phyloP scores from a whole-genome alignment of 768 basidiomycete genomes.

The Suillus plorans region DNA sequence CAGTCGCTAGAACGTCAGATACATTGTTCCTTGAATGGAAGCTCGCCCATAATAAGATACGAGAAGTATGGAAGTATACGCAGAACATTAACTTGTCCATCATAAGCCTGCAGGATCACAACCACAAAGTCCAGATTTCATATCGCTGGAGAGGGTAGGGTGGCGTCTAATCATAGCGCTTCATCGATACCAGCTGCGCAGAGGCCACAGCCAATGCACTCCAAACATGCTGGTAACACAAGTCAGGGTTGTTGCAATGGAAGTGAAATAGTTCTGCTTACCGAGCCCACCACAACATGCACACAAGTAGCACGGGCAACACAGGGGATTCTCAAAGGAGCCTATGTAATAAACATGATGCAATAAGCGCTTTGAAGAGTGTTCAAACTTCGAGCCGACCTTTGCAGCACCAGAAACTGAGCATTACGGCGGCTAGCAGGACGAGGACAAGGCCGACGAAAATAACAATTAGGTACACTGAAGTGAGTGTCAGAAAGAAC shows the following conservation, averaged over 20 bases:
- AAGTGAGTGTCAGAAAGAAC: background rate
- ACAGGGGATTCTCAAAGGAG: conserved; percentile 60
- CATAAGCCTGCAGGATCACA: background rate
- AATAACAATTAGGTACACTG: conserved; percentile 65
- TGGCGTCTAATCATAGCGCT: conserved; percentile 7
- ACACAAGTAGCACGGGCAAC: conserved; percentile 71
- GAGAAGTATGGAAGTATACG: background rate
- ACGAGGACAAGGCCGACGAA: conserved; percentile 63
- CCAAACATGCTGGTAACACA: conserved; percentile 50
- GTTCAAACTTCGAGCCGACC: conserved; percentile 32
- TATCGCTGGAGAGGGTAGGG: background rate
- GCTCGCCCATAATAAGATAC: background rate
- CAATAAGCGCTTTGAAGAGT: background rate
- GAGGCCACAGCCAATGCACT: conserved; percentile 69
- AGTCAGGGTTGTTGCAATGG: background rate
- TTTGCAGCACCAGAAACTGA: conserved; percentile 66
- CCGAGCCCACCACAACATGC: conserved; percentile 72
- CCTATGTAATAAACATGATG: conserved; percentile 31
- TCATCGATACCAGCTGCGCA: conserved; percentile 53
- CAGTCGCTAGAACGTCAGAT: background rate
- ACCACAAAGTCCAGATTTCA: background rate
- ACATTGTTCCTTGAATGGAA: background rate
- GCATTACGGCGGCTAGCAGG: conserved; percentile 52
- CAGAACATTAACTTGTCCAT: background rate
- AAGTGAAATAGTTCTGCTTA: conserved; percentile 24